Percentiles rank a stretch among this genome's conserved stretches.
These are phyloP conservation scores for Lecanosticta acicola DNA, from an alignment of 2,329 filamentous ascomycete species.

Conservation along the genomic window DNA sequence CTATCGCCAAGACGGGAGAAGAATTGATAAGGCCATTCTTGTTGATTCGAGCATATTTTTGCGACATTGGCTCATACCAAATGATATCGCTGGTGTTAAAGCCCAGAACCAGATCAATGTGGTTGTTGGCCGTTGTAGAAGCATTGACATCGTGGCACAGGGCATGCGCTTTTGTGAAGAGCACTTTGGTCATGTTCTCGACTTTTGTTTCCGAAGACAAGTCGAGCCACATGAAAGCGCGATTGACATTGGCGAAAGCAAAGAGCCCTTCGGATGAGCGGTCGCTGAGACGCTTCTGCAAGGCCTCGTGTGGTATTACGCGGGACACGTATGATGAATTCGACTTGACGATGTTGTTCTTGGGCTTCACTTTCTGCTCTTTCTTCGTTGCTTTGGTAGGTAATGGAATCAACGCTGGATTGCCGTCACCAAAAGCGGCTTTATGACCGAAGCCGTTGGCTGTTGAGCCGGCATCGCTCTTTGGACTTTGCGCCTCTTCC, in stretches of 20 bases:
- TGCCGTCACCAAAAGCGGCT: constrained; percentile 80
- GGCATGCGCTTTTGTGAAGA: constrained; percentile 95
- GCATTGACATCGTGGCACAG: constrained; percentile 89
- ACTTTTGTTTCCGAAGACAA: constrained; percentile 70
- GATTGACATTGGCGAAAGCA: constrained; percentile 91
- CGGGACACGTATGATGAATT: constrained; percentile 98
- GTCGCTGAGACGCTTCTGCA: constrained; percentile 74
- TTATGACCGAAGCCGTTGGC: constrained; percentile 33
- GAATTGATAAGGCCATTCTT: constrained; percentile 92
- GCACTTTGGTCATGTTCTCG: constrained; percentile 88
- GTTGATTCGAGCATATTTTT: constrained; percentile 91
- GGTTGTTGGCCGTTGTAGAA: constrained; percentile 68
- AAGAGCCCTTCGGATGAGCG: constrained; percentile 73
- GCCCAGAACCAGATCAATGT: constrained; percentile 89
- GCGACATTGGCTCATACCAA: constrained; percentile 96
- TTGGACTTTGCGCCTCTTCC: constrained; percentile 42
- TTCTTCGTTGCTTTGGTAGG: constrained; percentile 56
- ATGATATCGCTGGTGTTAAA: constrained; percentile 96
- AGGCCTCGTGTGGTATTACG: constrained; percentile 80
- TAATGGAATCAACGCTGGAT: constrained; percentile 62
- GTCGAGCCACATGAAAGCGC: constrained; percentile 94
- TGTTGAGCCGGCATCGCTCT: constrained; percentile 43
- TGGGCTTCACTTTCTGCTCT: constrained; percentile 80
- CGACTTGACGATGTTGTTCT: constrained; percentile 97
- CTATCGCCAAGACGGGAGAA: constrained; percentile 78